Evolutionary conservation across 192 early-diverging fungal species (phyloP), one percentile per base, ranked within the genome.

Genomic region (Mortierella claussenii): DNA sequence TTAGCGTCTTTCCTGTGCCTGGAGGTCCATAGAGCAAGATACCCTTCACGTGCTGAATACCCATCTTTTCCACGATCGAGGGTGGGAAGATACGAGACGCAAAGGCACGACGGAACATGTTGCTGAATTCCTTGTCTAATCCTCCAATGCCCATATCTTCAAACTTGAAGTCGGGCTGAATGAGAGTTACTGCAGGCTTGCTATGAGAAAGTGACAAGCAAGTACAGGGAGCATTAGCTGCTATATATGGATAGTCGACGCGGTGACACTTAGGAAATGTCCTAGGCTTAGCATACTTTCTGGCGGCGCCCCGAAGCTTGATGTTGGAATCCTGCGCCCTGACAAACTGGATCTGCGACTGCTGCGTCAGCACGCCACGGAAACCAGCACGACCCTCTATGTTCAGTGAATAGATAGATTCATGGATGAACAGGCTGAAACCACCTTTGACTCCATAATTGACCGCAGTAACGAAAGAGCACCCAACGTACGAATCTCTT

Each of bases 91-190:
- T 97, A 52, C 97, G 91, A 8, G 96, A 98, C 0, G 94, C 96
- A 85, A 99, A 99, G 3, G 97, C 97, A 68, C 96, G 91, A 44
- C 97, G 85, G 82, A 99, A 97, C 58, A 99, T 99, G 45, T 86
- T 89, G 70, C 88, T 90, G 56, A 99, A 97, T 70, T 99, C 97
- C 13, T 86, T 78, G 78, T 98, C 96, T 52, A 99, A 85, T 52
- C 97, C 97, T 80, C 97, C 97, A 79, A 99, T 98, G 32, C 97
- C 97, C 80, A 99, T 84, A 62, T 98, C 95, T 73, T 96, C 96
- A 81, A 98, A 97, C 59, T 95, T 95, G 83, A 98, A 98, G 67
- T 97, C 86, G 5, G 97, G 94, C 78, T 96, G 90, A 52, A 98
- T 91, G 52, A 99, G 80, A 4, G 88, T 85, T 47, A 90, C 92